These are phyloP conservation scores for Russula griseocarnosa DNA, from an alignment of 768 basidiomycete genomes.

Conservation along the genomic window DNA sequence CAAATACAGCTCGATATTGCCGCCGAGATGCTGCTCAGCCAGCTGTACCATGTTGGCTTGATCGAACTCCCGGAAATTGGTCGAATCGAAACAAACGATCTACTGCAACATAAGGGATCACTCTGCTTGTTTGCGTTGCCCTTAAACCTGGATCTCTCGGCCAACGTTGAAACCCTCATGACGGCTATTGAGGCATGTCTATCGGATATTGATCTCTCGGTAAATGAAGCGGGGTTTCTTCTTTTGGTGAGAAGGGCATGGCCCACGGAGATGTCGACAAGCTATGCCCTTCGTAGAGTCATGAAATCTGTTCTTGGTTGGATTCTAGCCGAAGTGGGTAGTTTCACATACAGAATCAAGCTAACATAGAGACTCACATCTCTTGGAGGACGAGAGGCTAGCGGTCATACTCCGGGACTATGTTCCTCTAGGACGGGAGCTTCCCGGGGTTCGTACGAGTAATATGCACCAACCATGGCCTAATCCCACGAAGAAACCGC, in stretches of 20 bases:
- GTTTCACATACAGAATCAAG: not conserved
- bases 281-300: slow-evolving; percentile 63
- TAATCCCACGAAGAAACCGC: slow-evolving; percentile 34
- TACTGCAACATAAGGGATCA: slow-evolving; percentile 34
- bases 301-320: slow-evolving; percentile 56
- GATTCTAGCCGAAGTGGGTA: slow-evolving; percentile 66
- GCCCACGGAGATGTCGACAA: slow-evolving; percentile 69
- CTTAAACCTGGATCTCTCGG: slow-evolving; percentile 64
- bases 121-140: slow-evolving; percentile 65
- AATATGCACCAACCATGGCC: slow-evolving; percentile 56
- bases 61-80: slow-evolving; percentile 47
- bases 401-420: slow-evolving; percentile 65
- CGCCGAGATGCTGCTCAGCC: slow-evolving; percentile 51
- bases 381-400: slow-evolving; percentile 57
- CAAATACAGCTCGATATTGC: slow-evolving; percentile 51
- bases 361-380: not conserved
- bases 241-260: slow-evolving; percentile 66
- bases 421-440: slow-evolving; percentile 49
- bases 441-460: slow-evolving; percentile 61
- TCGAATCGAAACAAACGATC: slow-evolving; percentile 38
- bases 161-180: slow-evolving; percentile 68
- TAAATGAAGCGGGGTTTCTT: slow-evolving; percentile 71
- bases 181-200: slow-evolving; percentile 68
- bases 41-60: slow-evolving; percentile 60
- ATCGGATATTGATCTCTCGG: slow-evolving; percentile 62